These are phyloP conservation scores for Metarhizium humberi DNA, from an alignment of 2,329 filamentous ascomycete species.

Conservation along the genomic window DNA sequence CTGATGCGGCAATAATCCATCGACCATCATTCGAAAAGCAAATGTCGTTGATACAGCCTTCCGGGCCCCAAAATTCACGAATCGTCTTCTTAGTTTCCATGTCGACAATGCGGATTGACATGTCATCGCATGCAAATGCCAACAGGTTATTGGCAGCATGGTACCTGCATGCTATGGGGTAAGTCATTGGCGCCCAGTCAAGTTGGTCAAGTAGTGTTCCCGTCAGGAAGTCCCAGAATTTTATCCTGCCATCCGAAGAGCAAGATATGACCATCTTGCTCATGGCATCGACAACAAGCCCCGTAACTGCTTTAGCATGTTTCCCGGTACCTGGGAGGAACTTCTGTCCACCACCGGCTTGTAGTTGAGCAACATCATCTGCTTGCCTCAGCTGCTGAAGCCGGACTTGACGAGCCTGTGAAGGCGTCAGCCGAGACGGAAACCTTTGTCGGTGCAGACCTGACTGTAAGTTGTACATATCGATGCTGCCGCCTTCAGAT, in stretches of 20 bases:
- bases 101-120: conserved; percentile 81
- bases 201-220: conserved; percentile 73
- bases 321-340: conserved; percentile 53
- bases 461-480: conserved; percentile 96
- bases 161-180: conserved; percentile 69
- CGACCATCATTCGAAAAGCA: conserved; percentile 87
- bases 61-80: conserved; percentile 82
- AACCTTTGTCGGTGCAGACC: conserved; percentile 82
- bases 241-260: conserved; percentile 82
- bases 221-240: conserved; percentile 94
- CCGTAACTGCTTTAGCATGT: conserved; percentile 76
- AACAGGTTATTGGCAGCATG: conserved; percentile 77
- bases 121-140: conserved; percentile 81
- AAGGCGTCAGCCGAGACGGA: conserved; percentile 67
- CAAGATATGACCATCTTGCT: conserved; percentile 82
- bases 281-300: conserved; percentile 78
- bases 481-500: conserved; percentile 71
- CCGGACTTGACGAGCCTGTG: conserved; percentile 68
- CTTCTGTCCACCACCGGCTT: conserved; percentile 31
- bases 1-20: conserved; percentile 84
- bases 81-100: conserved; percentile 85
- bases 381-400: conserved; percentile 51
- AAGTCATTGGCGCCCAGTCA: conserved; percentile 67
- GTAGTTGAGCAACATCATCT: conserved; percentile 47
- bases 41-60: conserved; percentile 66